These are phyloP conservation scores for Metschnikowia anglica DNA, from an alignment of 805 yeast genomes.

Conservation along the genomic window DNA sequence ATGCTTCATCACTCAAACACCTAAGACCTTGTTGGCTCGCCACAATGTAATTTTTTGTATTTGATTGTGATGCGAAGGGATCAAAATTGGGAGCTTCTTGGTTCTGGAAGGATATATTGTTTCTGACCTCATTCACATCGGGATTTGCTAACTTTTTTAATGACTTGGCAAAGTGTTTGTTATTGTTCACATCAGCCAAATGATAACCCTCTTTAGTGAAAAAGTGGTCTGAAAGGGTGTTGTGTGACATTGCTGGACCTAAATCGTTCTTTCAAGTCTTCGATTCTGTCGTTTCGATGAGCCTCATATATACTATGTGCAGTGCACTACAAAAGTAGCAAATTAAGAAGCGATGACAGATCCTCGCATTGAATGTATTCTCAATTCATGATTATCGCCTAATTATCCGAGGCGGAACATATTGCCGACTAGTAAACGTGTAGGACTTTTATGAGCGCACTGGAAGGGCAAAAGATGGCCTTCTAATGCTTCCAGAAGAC, in stretches of 20 bases:
- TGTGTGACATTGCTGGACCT: constrained; percentile 7
- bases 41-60: neutral
- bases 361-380: neutral
- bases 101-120: constrained; percentile 7
- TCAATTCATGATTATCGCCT: constrained; percentile 7
- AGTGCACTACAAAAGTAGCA: neutral
- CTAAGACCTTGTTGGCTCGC: neutral
- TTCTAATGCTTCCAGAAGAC: constrained; percentile 42
- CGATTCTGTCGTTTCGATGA: neutral
- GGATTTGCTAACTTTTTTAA: constrained; percentile 17
- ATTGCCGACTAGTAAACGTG: constrained; percentile 51
- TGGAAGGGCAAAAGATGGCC: constrained; percentile 62
- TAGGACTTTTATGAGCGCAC: constrained; percentile 88
- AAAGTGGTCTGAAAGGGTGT: constrained; percentile 10
- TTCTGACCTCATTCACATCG: constrained; percentile 12
- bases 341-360: neutral
- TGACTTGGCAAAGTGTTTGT: constrained; percentile 12
- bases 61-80: neutral
- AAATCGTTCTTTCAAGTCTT: neutral
- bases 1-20: neutral
- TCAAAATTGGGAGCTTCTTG: neutral
- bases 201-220: constrained; percentile 9
- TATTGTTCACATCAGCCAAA: constrained; percentile 5
- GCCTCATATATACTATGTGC: neutral
- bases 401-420: constrained; percentile 2